Percentiles rank a stretch among this genome's conserved stretches.
Conservation (phyloP, 2,329 filamentous ascomycete genomes). For the Hymenoscyphus linearis region DNA sequence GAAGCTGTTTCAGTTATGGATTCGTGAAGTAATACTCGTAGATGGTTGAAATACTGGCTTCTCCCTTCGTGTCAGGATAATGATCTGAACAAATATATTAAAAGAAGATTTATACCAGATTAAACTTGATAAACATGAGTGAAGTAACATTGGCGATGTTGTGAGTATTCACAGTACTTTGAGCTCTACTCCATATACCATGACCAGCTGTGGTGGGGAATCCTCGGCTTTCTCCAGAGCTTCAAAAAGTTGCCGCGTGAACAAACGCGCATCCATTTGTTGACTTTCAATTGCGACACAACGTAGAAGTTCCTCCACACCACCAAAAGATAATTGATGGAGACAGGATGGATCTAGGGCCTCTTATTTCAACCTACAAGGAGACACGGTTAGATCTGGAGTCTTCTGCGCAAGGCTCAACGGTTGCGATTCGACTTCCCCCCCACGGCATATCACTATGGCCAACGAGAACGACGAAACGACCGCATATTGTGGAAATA, state of each 20-base stretch:
- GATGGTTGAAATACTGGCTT: not conserved
- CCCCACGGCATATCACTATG: slow-evolving; percentile 38
- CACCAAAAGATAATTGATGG: slow-evolving; percentile 43
- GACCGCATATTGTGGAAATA: slow-evolving; percentile 33
- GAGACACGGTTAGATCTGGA: slow-evolving; percentile 83
- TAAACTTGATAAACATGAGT: no score
- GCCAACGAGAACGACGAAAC: slow-evolving; percentile 35
- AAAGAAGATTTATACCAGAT: no score
- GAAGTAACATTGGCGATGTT: no score
- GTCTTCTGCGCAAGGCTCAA: slow-evolving; percentile 61
- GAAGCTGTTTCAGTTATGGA: not conserved
- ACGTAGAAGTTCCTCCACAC: slow-evolving; percentile 9
- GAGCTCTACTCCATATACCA: no score
- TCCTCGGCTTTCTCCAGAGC: not conserved
- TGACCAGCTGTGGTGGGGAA: not conserved
- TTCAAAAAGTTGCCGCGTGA: slow-evolving; percentile 18
- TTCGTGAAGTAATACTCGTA: not conserved
- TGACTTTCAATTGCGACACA: slow-evolving; percentile 5
- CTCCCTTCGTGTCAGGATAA: no score
- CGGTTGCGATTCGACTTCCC: slow-evolving; percentile 65
- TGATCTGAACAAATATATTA: no score
- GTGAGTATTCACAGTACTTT: no score
- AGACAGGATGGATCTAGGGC: slow-evolving; percentile 60
- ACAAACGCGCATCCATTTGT: not conserved
- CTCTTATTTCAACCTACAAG: slow-evolving; percentile 69